phyloP scores from a whole-genome alignment of 305 asterid genomes.

The Fraxinus baroniana region DNA sequence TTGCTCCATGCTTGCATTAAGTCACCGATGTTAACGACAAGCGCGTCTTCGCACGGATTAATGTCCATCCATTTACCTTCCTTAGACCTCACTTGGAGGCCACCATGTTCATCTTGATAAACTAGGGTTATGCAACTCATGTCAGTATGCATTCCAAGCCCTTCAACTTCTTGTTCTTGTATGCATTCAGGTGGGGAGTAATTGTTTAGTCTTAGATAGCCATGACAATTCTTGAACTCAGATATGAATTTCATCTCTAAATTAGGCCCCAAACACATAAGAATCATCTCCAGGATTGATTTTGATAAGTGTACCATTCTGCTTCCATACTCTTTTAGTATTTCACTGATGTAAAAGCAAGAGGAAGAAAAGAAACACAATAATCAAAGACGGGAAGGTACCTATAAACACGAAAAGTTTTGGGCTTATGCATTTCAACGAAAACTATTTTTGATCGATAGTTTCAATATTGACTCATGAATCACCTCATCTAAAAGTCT shows the following conservation, averaged over 20 bases:
- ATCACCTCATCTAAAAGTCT: background rate
- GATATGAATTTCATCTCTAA: constrained; percentile 31
- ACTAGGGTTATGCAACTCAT: constrained; percentile 76
- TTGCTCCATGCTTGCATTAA: constrained; percentile 76
- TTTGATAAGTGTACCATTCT: constrained; percentile 53
- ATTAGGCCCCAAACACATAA: constrained; percentile 44
- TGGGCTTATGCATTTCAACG: background rate
- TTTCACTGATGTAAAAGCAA: constrained; percentile 33
- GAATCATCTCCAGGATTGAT: constrained; percentile 43
- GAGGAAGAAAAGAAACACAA: background rate
- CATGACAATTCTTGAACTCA: constrained; percentile 63
- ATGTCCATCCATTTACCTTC: constrained; percentile 74
- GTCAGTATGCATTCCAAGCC: constrained; percentile 79
- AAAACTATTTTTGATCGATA: background rate
- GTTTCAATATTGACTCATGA: background rate
- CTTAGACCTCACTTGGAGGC: constrained; percentile 66
- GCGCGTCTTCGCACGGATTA: constrained; percentile 40
- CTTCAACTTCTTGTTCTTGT: constrained; percentile 44
- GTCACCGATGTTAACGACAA: constrained; percentile 66
- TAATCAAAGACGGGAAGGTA: background rate
- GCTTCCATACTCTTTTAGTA: constrained; percentile 52
- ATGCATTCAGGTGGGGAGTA: constrained; percentile 40
- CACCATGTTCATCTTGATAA: constrained; percentile 62
- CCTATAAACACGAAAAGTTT: background rate
- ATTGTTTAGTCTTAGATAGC: constrained; percentile 69